A percentile compares a stretch with the other conserved stretches of the same genome.
phyloP scores from a whole-genome alignment of 2,329 filamentous ascomycete species.

The Myriangium duriaei region DNA sequence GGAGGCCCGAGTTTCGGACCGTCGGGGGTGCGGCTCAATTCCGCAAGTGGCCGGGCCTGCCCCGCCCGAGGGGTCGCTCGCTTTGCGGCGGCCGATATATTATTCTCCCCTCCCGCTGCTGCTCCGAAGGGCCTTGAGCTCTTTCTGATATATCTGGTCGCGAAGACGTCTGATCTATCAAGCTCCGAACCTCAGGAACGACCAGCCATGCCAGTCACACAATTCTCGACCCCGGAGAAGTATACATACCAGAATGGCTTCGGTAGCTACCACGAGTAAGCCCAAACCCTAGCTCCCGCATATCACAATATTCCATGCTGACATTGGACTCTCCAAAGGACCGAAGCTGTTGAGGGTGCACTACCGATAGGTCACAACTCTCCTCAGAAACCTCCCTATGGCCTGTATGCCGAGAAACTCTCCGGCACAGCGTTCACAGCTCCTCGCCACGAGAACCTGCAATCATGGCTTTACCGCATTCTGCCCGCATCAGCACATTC shows the following conservation, averaged over 20 bases:
- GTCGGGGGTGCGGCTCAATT: too few relatives aligned
- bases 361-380: conserved; percentile 67
- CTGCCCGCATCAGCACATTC: conserved; percentile 46
- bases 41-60: too few relatives aligned
- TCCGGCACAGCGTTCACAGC: conserved; percentile 49
- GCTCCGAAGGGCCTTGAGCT: too few relatives aligned
- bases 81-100: background rate
- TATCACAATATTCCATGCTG: conserved; percentile 4
- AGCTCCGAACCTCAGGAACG: too few relatives aligned
- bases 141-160: too few relatives aligned
- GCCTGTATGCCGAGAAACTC: conserved; percentile 65
- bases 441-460: conserved; percentile 43
- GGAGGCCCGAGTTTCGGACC: too few relatives aligned
- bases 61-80: too few relatives aligned
- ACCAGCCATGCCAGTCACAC: conserved; percentile 47
- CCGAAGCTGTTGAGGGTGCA: conserved; percentile 63
- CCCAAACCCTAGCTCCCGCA: conserved; percentile 9
- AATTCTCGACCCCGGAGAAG: conserved; percentile 50
- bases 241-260: conserved; percentile 75
- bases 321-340: conserved; percentile 34
- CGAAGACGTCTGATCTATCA: too few relatives aligned
- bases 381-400: conserved; percentile 65
- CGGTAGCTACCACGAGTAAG: conserved; percentile 62
- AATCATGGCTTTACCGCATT: conserved; percentile 47
- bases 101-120: background rate